A percentile compares a stretch with the other conserved stretches of the same genome.
These are phyloP conservation scores for Alternaria novae-zelandiae DNA, from an alignment of 2,329 filamentous ascomycete genomes.

Conservation along the genomic window DNA sequence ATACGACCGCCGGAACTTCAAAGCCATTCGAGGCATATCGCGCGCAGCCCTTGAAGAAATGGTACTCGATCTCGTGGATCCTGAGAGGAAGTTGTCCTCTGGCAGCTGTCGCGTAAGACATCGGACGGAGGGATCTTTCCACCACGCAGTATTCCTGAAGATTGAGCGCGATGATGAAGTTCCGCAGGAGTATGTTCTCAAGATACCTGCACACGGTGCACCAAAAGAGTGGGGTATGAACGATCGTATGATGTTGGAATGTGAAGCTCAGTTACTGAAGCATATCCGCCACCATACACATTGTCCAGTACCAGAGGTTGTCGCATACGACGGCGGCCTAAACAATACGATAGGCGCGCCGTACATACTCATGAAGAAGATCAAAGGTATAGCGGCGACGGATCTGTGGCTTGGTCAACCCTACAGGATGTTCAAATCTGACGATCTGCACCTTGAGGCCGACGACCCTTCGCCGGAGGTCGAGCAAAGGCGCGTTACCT, in stretches of 20 bases:
- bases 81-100: not conserved
- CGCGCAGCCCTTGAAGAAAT: not conserved
- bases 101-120: not conserved
- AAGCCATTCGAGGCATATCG: conserved; percentile 1
- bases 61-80: not conserved
- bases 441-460: not conserved
- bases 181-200: conserved; percentile 1
- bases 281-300: conserved; percentile 9
- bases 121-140: conserved; percentile 11
- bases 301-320: conserved; percentile 21
- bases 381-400: conserved; percentile 15
- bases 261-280: conserved; percentile 17
- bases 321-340: conserved; percentile 16
- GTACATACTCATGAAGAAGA: conserved; percentile 23
- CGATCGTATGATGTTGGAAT: conserved; percentile 9
- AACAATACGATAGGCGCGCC: conserved; percentile 23
- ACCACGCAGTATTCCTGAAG: conserved; percentile 12
- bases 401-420: conserved; percentile 17
- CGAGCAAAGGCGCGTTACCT: conserved; percentile 11
- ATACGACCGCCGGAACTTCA: conserved; percentile 3
- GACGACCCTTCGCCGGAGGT: not conserved
- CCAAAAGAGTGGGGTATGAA: not conserved
- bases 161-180: not conserved
- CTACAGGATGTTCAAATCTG: not conserved
- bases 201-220: conserved; percentile 6